Evolutionary conservation across 1,284 basidiomycete genomes (phyloP).

Genomic region (Sphagnurus paluster): DNA sequence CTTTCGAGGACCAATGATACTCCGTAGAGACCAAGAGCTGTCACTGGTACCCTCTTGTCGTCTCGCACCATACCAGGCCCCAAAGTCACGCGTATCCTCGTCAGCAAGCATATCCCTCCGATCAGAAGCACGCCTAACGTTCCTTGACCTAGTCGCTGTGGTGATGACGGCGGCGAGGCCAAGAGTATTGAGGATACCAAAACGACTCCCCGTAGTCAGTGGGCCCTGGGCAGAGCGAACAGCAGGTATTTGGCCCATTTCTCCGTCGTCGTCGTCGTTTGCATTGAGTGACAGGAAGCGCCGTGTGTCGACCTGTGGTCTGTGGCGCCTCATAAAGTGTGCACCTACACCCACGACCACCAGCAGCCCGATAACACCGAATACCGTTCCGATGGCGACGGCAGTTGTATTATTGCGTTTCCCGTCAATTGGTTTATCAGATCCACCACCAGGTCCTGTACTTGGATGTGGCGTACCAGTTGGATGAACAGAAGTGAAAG

Average conservation of each 20-base stretch:
- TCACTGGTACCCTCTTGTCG: conserved; percentile 36
- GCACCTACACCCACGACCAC: conserved; percentile 37
- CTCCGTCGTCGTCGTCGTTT: conserved; percentile 36
- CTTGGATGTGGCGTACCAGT: conserved; percentile 23
- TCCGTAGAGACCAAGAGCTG: conserved; percentile 55
- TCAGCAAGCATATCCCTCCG: conserved; percentile 76
- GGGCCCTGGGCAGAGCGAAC: conserved; percentile 6
- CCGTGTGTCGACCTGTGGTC: conserved; percentile 15
- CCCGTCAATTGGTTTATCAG: conserved; percentile 20
- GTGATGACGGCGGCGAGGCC: conserved; percentile 23
- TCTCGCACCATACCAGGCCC: conserved; percentile 33
- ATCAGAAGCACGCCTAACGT: conserved; percentile 24
- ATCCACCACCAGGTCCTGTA: conserved; percentile 17
- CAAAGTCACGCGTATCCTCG: conserved; percentile 64
- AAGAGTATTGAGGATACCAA: conserved; percentile 12
- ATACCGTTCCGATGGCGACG: conserved; percentile 56
- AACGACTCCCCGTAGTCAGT: conserved; percentile 2
- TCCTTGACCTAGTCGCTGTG: conserved; percentile 25
- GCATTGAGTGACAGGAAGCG: conserved; percentile 43
- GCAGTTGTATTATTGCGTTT: conserved; percentile 36
- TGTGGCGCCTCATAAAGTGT: conserved; percentile 39
- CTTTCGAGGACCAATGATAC: conserved; percentile 43
- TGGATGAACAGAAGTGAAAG: conserved; percentile 21
- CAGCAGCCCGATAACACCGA: conserved; percentile 55
- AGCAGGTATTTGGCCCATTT: conserved; percentile 25